phyloP scores from a whole-genome alignment of 228 moss, liverwort and hornwort species.

The Sphagnum fallax region DNA sequence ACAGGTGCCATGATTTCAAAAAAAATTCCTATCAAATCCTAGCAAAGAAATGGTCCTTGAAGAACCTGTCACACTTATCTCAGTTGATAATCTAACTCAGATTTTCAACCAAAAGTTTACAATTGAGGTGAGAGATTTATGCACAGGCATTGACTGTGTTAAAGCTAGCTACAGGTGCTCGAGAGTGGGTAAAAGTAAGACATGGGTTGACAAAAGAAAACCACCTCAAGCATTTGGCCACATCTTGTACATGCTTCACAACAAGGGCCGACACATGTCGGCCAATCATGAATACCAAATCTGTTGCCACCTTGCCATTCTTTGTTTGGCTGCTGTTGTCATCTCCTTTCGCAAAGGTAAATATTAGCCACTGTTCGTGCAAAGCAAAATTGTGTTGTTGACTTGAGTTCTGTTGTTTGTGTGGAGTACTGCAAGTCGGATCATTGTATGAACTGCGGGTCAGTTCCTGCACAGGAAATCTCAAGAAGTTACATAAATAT shows the following conservation, averaged over 20 bases:
- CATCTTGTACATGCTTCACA: slow-evolving; percentile 55
- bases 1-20: not conserved
- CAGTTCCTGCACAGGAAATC: slow-evolving; percentile 41
- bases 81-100: not conserved
- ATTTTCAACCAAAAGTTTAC: not conserved
- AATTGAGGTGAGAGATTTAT: not conserved
- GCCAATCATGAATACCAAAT: slow-evolving; percentile 36
- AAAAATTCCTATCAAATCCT: not conserved
- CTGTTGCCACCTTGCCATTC: slow-evolving; percentile 1
- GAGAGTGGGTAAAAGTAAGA: too few relatives aligned
- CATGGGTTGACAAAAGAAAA: slow-evolving; percentile 1
- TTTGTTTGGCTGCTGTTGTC: not conserved
- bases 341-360: slow-evolving; percentile 31
- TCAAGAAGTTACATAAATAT: too few relatives aligned
- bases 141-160: too few relatives aligned
- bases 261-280: slow-evolving; percentile 56
- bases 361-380: slow-evolving; percentile 63
- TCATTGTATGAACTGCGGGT: slow-evolving; percentile 27
- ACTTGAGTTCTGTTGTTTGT: too few relatives aligned
- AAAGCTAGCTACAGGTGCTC: too few relatives aligned
- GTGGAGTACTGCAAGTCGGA: too few relatives aligned
- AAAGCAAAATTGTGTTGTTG: slow-evolving; percentile 24
- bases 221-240: slow-evolving; percentile 52
- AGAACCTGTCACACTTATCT: not conserved
- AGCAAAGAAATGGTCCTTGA: not conserved